Base-by-base conservation (phyloP, 2,329 filamentous ascomycete species). In the Dryadomyces sulphureus region DNA sequence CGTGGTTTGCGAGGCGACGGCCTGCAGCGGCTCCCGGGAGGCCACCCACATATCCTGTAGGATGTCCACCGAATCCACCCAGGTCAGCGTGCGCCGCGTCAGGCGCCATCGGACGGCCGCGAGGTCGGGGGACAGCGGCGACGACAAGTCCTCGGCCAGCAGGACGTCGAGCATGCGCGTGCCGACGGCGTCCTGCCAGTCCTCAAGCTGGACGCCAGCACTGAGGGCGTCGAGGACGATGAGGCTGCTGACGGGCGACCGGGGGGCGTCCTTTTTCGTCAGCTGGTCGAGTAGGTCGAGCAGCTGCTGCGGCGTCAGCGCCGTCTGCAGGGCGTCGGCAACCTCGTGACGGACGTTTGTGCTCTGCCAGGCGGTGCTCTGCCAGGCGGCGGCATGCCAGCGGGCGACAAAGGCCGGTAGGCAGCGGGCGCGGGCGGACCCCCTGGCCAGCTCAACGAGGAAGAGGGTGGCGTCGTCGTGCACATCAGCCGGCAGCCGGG, bases 271-370 rank as follows among this genome's bases (percentile, higher is more conserved):
- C 25, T n/a, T 21, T 3, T 2, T 57, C 12, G 60, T 57, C 0
- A 70, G 52, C 66, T 67, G 69, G n/a, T 61, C 56, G 14, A 74
- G 49, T 4, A 72, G 48, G 6, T 63, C 63, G 2, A 59, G 42
- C 7, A 73, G 56, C 47, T 72, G 69, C n/a, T 62, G 59, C 3
- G 61, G 56, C 1, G 65, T 70, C 41, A 73, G 55, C 3, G 68
- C 63, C 12, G 62, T 59, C 47, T 70, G 65, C 16, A 73, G 53
- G 32, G 55, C 40, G 54, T 50, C 12, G 46, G 53, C 40, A 30
- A 62, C 54, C 6, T 54, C 48, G 0, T 48, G 41, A 4, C 50
- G 49, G 9, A 63, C 47, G 11, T 50, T 48, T 12, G 45, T 36
- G 43, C 52, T 53, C 8, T 57, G 54, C 62, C 62, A 65, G 1